Evolutionary conservation across 2,329 filamentous ascomycete species (phyloP).

Genomic region (Beauveria sp.): DNA sequence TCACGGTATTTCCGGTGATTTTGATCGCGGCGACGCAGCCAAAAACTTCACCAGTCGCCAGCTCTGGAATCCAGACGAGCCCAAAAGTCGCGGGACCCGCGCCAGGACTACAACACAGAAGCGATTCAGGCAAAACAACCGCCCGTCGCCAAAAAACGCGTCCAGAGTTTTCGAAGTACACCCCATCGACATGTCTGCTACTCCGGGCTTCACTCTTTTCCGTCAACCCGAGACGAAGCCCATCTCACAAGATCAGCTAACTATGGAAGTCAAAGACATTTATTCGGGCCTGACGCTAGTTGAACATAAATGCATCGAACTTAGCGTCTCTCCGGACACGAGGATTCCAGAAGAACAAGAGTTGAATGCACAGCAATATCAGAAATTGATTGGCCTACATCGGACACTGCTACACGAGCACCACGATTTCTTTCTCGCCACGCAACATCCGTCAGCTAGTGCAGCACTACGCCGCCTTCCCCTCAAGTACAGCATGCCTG

Average conservation of each 20-base stretch:
- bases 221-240: slow-evolving; percentile 55
- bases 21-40: slow-evolving; percentile 17
- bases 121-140: neutral
- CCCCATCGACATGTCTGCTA: neutral
- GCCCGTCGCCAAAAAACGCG: neutral
- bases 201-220: neutral
- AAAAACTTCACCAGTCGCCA: slow-evolving; percentile 18
- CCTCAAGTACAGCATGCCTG: slow-evolving; percentile 82
- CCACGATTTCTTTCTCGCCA: slow-evolving; percentile 79
- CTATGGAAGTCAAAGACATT: slow-evolving; percentile 74
- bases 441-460: slow-evolving; percentile 74
- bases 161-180: neutral
- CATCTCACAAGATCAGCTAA: slow-evolving; percentile 71
- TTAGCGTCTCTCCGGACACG: slow-evolving; percentile 56
- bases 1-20: slow-evolving; percentile 13
- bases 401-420: slow-evolving; percentile 74
- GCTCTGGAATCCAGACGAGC: slow-evolving; percentile 23
- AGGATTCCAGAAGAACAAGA: slow-evolving; percentile 34
- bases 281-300: slow-evolving; percentile 81
- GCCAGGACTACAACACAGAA: neutral
- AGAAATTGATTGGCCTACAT: slow-evolving; percentile 75
- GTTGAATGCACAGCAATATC: slow-evolving; percentile 62
- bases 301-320: slow-evolving; percentile 79
- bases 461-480: slow-evolving; percentile 60
- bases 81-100: neutral